phyloP scores from a whole-genome alignment of 495 filamentous ascomycete genomes.

The Aspergillus steynii region DNA sequence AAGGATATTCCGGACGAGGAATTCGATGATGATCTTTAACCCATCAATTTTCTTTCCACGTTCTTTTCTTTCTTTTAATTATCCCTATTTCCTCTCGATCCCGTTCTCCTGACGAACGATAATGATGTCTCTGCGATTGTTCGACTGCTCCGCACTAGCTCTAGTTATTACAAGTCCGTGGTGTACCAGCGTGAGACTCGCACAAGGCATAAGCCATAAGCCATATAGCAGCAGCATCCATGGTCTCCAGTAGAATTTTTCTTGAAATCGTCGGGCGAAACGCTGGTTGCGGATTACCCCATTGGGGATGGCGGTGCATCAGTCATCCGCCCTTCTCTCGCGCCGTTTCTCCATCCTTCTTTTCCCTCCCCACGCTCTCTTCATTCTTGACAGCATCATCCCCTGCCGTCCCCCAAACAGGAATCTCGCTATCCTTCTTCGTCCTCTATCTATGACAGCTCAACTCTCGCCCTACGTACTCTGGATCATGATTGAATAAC shows the following conservation, averaged over 20 bases:
- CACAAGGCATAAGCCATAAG: background rate
- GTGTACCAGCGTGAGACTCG: background rate
- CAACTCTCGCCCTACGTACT: conserved; percentile 2
- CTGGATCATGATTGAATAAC: conserved; percentile 48
- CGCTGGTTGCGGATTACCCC: background rate
- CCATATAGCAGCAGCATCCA: too few species aligned
- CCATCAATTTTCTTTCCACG: background rate
- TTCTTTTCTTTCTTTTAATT: background rate
- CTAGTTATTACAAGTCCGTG: background rate
- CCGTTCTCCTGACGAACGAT: background rate
- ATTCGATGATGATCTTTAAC: conserved; percentile 29
- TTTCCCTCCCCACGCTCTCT: background rate
- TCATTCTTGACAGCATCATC: background rate
- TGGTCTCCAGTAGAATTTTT: too few species aligned
- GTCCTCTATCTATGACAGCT: conserved; percentile 23
- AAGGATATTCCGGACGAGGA: conserved; percentile 33
- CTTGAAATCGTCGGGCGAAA: too few species aligned
- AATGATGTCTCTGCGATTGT: conserved; percentile 2
- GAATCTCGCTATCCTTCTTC: background rate
- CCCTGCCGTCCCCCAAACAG: too few species aligned
- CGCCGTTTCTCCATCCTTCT: background rate
- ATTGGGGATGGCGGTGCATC: background rate
- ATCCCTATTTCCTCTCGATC: background rate
- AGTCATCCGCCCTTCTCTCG: background rate
- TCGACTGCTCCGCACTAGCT: background rate